phyloP scores from a whole-genome alignment of 129 eudicot genomes.

The Chrysanthemum seticuspe region DNA sequence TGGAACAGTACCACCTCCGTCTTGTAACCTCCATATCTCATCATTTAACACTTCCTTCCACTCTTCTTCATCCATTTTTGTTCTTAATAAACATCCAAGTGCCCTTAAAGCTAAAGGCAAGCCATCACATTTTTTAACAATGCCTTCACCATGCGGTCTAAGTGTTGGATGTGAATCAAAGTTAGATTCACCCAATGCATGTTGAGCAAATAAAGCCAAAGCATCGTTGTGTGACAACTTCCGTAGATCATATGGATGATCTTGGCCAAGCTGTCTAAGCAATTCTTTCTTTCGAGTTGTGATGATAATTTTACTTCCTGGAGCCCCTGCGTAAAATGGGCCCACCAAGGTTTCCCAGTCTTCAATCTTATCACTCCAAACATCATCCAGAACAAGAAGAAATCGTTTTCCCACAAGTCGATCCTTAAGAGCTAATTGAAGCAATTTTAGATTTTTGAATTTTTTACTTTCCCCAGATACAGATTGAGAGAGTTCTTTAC shows the following conservation, averaged over 20 bases:
- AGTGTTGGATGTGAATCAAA: no score
- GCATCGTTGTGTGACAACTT: not conserved
- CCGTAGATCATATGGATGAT: not conserved
- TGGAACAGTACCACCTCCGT: no score
- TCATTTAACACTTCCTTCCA: no score
- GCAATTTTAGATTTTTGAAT: not conserved
- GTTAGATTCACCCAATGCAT: not conserved
- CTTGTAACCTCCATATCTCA: no score
- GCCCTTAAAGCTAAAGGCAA: no score
- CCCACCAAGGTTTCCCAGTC: not conserved
- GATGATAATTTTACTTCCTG: constrained; percentile 4
- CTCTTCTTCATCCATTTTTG: no score
- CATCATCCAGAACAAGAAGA: no score
- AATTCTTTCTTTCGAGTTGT: not conserved
- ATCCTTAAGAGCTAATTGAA: no score
- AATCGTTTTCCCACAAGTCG: no score
- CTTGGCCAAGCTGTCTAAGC: not conserved
- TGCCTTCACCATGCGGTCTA: no score
- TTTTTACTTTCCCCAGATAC: not conserved
- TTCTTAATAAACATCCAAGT: no score
- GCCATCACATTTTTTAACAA: no score
- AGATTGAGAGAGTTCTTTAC: not conserved
- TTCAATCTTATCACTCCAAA: not conserved
- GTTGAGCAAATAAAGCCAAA: not conserved
- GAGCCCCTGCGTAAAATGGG: constrained; percentile 3